Base-by-base conservation (phyloP, 163 green algal genomes). In the Prototheca cutis region DNA sequence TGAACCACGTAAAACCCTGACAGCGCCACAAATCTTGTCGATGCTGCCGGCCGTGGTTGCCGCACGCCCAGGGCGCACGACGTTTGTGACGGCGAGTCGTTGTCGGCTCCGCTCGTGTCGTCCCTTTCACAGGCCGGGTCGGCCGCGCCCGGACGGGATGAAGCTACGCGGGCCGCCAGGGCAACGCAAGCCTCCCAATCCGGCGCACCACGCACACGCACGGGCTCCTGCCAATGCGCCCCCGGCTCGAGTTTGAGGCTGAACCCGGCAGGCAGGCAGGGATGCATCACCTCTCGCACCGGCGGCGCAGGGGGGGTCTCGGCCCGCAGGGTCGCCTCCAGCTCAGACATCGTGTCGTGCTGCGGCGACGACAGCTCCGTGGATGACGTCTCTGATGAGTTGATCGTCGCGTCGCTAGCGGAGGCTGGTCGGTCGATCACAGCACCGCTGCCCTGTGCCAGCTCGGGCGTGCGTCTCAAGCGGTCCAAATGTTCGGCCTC, bases 191-290 rank as follows among this genome's bases (percentile, higher is more conserved):
- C 65, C 0, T 21, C 48, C 62, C 65, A 82, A 59, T 85, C 61
- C 15, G 78, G 68, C n/a, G n/a, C 48, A 15, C 63, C 66, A n/a
- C 54, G 25, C 58, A 81, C 58, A 48, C 48, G 1, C 49, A 77
- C 56, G n/a, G n/a, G 34, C 65, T 51, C 23, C 6, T 53, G 53
- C 62, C 67, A 66, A 59, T 75, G 52, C 76, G 70, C 33, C 67
- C 24, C 27, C 19, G 76, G 66, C 30, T 42, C 40, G 54, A 84
- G 83, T 2, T 25, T 19, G n/a, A 52, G 40, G 29, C 31, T 18
- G 52, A 78, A 88, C 28, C 81, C 81, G 19, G 61, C 40, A 34
- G 84, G 77, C 52, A 88, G 68, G 70, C 81, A 88, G 6, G 81
- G 81, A 58, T 88, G 81, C 2, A 24, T 29, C 18, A 8, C 54